Evolutionary conservation across 2,329 filamentous ascomycete species (phyloP), one percentile per base, ranked within the genome.

Genomic region (Aspergillus sp.): DNA sequence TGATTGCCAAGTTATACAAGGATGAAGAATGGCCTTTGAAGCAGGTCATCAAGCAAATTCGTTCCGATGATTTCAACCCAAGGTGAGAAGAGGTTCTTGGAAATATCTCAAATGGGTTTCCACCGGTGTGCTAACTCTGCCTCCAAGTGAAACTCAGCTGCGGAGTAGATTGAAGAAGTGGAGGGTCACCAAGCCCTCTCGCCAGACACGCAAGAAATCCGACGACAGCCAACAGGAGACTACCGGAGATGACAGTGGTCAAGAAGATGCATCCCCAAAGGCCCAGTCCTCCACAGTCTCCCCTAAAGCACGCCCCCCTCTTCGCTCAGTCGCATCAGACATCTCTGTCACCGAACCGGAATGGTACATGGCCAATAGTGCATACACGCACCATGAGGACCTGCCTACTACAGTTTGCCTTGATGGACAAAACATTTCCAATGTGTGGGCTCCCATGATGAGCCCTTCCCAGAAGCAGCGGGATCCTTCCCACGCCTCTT

Each of bases 21-120:
- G 76, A 78, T 27, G 76, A 79, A 57, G 77, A 79, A 73, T 79
- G 77, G 77, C 77, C 77, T 5, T 66, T 79, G 54, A 78, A 79
- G 59, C 77, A 79, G 57, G 77, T 79, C 54, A 79, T 78, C 57
- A 78, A 79, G 64, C 73, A 77, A 65, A 77, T 79, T 39, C 75
- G 77, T 15, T 75, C 74, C 5, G 70, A 73, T 21, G 73, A 77
- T 57, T 79, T 78, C 64, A 75, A 79, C 61, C 77, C 77, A 17
- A 79, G 76, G 77, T 79, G 60, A 67, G 75, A 58, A n/a, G 23
- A 19, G 10, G 42, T 36, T 30, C 15, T 23, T n/a, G 30, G 23
- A 5, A 57, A 13, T 27, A 30, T 23, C 7, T 25, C 13, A 5
- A 11, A 30, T 30, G 5, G 13, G 23, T 15, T 23, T 8, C 49